Evolutionary conservation across 148 eudicot genomes (phyloP).

Genomic region (Cornus kousa): DNA sequence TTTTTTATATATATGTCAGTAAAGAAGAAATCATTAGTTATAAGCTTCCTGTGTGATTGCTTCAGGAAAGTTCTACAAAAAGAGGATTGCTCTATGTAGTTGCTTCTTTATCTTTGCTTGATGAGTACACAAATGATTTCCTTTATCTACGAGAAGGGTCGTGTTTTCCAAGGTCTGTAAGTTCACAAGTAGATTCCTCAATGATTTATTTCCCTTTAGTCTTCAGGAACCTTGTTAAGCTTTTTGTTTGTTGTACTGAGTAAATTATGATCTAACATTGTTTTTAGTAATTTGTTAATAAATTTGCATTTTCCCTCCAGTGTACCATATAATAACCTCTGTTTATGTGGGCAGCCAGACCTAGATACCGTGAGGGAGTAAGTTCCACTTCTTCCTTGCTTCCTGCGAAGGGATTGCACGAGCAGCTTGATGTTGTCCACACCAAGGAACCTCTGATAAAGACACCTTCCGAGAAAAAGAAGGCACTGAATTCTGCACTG

Average conservation of each 20-base stretch:
- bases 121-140: conserved; percentile 33
- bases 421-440: neutral
- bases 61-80: conserved; percentile 28
- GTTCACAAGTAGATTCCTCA: neutral
- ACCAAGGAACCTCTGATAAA: conserved; percentile 25
- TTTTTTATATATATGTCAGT: too few species aligned
- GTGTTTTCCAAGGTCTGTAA: conserved; percentile 29
- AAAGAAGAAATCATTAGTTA: too few species aligned
- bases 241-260: neutral
- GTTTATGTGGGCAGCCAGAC: conserved; percentile 29
- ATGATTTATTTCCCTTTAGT: too few species aligned
- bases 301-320: conserved; percentile 1
- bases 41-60: neutral
- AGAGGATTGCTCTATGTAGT: conserved; percentile 23
- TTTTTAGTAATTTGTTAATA: neutral
- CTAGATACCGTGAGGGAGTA: conserved; percentile 20
- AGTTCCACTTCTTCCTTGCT: conserved; percentile 15
- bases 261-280: neutral
- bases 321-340: conserved; percentile 15
- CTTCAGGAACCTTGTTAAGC: neutral
- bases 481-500: conserved; percentile 20
- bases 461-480: conserved; percentile 13
- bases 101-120: conserved; percentile 25
- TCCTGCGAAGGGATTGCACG: conserved; percentile 8
- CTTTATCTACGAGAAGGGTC: conserved; percentile 34